Base-by-base conservation (phyloP, 179 eudicot genomes). In the Vitellaria paradoxa region DNA sequence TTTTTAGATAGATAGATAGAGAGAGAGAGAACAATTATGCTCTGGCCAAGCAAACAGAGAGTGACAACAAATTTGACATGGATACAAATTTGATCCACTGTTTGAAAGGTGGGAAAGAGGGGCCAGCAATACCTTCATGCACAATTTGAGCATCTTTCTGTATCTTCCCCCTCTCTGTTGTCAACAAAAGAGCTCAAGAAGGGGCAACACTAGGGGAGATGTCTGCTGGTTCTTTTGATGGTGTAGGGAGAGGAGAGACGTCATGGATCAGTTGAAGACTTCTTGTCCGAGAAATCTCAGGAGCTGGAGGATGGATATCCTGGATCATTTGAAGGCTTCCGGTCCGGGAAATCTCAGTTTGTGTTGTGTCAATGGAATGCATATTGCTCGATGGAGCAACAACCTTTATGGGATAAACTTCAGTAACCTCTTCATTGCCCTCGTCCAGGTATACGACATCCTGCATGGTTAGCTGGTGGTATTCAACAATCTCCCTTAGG, bases 401-500 rank as follows among this genome's bases (percentile, higher is more conserved):
- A 30, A 76, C 74, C 57, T 83, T 84, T 18, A 84, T 75, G 70
- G 94, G 92, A 78, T 90, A 87, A 69, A 93, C 94, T 82, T 91
- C 92, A 23, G 85, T 87, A 37, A 92, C 90, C 81, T 92, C 92
- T 87, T 89, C 98, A 69, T 53, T 91, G 68, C 82, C 83, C 79
- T 94, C 97, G 66, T 92, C 93, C 72, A 94, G 66, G 77, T 92
- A 94, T 9, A 94, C 86, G 12, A 94, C 94, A 77, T 94, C 98
- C 82, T 92, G 98, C 97, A 92, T 92, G 45, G 93, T 92, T 21
- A 94, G 90, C 82, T 94, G 98, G 82, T 94, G 97, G 74, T 94
- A 94, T 70, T 94, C 98, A 21, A 94, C 97, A 59, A 94, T 92
- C 79, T 94, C 98, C 75, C 97, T 86, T 59, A 94, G 77, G 79